phyloP scores from a whole-genome alignment of 148 eudicot species.

The Hydrangea macrophylla region DNA sequence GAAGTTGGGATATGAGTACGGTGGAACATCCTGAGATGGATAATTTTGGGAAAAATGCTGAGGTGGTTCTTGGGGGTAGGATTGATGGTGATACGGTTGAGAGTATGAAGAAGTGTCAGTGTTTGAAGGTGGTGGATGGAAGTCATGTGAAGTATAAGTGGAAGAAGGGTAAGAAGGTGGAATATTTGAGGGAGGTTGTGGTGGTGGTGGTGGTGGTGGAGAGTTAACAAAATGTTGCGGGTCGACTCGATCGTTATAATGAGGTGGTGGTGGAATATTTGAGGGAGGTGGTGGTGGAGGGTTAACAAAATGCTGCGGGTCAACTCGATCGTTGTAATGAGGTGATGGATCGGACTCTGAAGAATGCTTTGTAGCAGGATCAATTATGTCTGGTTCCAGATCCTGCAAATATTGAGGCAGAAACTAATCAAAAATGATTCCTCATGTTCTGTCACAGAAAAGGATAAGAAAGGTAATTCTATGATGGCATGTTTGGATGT shows the following conservation, averaged over 20 bases:
- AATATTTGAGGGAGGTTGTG: no score
- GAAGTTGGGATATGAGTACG: constrained; percentile 63
- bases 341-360: constrained; percentile 43
- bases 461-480: no score
- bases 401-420: constrained; percentile 36
- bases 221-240: constrained; percentile 35
- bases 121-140: constrained; percentile 35
- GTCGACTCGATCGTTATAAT: no score
- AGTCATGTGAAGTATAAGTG: constrained; percentile 24
- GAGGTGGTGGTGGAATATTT: no score
- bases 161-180: constrained; percentile 36
- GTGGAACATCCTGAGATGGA: constrained; percentile 53
- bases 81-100: constrained; percentile 50
- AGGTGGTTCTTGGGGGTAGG: constrained; percentile 55
- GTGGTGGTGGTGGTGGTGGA: constrained; percentile 31
- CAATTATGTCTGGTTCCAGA: constrained; percentile 41
- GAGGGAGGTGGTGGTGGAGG: constrained; percentile 34
- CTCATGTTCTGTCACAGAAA: no score
- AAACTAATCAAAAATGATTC: background rate
- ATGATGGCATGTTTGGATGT: no score
- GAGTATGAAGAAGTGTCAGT: constrained; percentile 52
- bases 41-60: constrained; percentile 54
- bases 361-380: constrained; percentile 27
- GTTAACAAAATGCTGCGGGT: constrained; percentile 34
- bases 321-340: constrained; percentile 34